Evolutionary conservation across 2,329 filamentous ascomycete genomes (phyloP).

Genomic region (Fusarium sulawesiense): DNA sequence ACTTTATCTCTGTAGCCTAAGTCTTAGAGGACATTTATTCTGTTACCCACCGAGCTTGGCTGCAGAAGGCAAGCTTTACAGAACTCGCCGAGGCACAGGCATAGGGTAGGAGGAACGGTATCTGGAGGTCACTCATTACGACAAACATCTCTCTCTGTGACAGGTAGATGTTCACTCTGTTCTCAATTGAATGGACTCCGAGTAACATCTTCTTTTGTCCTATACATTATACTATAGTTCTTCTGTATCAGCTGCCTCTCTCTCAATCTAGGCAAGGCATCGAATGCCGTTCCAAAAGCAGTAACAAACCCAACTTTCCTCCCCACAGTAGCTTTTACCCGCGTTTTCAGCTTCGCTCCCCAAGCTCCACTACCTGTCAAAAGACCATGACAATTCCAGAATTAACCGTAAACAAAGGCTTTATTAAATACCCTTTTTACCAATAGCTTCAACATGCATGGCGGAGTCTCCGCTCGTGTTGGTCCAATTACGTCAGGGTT

Average conservation of each 20-base stretch:
- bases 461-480: constrained; percentile 18
- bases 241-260: background rate
- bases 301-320: background rate
- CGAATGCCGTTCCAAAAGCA: background rate
- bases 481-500: constrained; percentile 35
- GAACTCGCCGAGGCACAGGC: background rate
- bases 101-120: background rate
- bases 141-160: background rate
- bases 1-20: too few relatives aligned
- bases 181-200: rapidly evolving
- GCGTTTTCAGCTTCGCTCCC: background rate
- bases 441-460: background rate
- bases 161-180: background rate
- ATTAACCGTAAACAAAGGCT: constrained; percentile 5
- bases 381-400: background rate
- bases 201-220: background rate
- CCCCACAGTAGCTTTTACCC: constrained; percentile 6
- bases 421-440: background rate
- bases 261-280: background rate
- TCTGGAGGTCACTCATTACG: background rate
- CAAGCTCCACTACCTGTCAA: background rate
- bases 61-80: background rate
- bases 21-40: too few relatives aligned
- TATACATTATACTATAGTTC: rapidly evolving
- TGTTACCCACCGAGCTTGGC: too few relatives aligned